Evolutionary conservation across 768 basidiomycete genomes (phyloP).

Genomic region (Tremella yokohamensis): DNA sequence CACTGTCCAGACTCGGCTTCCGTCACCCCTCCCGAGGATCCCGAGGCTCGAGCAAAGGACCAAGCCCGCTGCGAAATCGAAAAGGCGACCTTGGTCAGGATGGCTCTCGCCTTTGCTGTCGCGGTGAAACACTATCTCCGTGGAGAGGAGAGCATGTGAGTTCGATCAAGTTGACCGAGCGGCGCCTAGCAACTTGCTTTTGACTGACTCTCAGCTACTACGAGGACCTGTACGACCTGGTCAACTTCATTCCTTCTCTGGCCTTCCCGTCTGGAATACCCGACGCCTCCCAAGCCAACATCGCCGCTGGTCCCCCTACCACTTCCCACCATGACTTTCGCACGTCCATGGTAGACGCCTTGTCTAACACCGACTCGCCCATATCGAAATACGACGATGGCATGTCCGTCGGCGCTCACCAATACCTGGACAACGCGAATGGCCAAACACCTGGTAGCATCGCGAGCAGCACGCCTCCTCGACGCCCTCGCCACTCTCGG

Average conservation of each 20-base stretch:
- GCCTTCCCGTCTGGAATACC: constrained; percentile 38
- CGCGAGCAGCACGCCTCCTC: no score
- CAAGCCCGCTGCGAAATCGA: constrained; percentile 29
- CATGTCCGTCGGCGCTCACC: not conserved
- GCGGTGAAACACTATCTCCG: constrained; percentile 49
- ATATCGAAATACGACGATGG: not conserved
- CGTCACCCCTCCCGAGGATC: constrained; percentile 22
- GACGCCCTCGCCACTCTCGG: no score
- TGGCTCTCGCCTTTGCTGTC: constrained; percentile 46
- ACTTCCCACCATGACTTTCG: constrained; percentile 3
- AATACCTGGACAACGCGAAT: not conserved
- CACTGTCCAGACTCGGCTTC: constrained; percentile 37
- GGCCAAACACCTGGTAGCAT: no score
- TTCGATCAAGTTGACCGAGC: constrained; percentile 8
- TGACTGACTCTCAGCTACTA: constrained; percentile 30
- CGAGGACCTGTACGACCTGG: constrained; percentile 48
- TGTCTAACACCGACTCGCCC: constrained; percentile 8
- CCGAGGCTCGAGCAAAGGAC: constrained; percentile 20
- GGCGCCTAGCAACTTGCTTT: not conserved
- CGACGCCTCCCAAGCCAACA: constrained; percentile 26
- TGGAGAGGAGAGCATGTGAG: constrained; percentile 50
- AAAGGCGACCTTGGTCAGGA: constrained; percentile 40
- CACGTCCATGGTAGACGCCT: constrained; percentile 12
- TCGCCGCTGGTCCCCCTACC: constrained; percentile 12
- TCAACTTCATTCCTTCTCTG: constrained; percentile 43